These are phyloP conservation scores for Morella rubra DNA, from an alignment of 306 rosid genomes.

Conservation along the genomic window DNA sequence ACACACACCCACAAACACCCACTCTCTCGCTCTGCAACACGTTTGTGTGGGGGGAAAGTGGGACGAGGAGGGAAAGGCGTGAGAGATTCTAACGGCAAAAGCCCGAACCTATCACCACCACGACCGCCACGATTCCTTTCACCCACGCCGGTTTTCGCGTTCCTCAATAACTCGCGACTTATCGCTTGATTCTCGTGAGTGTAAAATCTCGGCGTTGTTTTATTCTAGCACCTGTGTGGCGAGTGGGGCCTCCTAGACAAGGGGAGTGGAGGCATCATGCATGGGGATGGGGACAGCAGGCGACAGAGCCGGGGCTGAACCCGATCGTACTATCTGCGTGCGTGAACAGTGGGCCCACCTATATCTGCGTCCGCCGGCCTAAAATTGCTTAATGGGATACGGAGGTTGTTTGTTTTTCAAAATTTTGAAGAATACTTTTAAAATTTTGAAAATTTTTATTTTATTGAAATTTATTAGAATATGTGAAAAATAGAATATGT, in stretches of 20 bases:
- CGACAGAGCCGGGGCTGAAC: not conserved
- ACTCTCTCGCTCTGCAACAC: not conserved
- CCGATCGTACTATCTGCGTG: not conserved
- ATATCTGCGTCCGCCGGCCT: no score
- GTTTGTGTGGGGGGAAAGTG: constrained; percentile 5
- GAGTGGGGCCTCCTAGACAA: not conserved
- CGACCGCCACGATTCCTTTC: constrained; percentile 16
- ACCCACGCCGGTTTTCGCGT: constrained; percentile 1
- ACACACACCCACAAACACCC: not conserved
- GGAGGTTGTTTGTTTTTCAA: no score
- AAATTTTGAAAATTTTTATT: no score
- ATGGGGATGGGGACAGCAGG: not conserved
- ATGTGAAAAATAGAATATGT: no score
- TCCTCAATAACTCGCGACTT: not conserved
- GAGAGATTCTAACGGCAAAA: constrained; percentile 10
- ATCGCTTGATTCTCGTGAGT: not conserved
- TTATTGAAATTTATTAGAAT: no score
- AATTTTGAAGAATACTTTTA: no score
- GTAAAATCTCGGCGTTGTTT: not conserved
- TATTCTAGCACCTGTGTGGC: not conserved
- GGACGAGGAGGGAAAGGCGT: not conserved
- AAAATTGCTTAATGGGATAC: no score
- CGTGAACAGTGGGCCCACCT: no score
- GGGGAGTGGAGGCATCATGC: no score
- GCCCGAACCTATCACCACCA: constrained; percentile 2